Base-by-base conservation (phyloP, 306 rosid genomes). In the Acacia crassicarpa region DNA sequence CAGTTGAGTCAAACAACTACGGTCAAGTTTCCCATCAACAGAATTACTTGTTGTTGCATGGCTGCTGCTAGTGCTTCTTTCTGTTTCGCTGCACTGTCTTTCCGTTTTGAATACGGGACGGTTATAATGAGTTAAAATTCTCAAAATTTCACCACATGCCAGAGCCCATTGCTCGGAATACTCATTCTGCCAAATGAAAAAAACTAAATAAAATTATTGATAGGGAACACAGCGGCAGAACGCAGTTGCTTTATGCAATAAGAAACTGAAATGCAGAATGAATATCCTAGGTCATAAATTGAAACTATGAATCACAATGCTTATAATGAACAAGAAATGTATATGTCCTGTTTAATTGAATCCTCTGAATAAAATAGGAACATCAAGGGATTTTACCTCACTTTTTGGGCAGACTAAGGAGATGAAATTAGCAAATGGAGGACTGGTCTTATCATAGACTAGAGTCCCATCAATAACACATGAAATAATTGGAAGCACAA, bases 111-210 rank as follows among this genome's bases (percentile, higher is more conserved):
- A 93, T 77, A 92, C 86, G 22, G 99, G 99, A 71, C 99, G 98
- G 83, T 95, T 95, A 82, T 95, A 95, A 89, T 95, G 99, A 81
- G 99, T 95, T 81, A 95, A 83, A 79, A 95, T 92, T 67, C 99
- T 90, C 87, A 95, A 89, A 84, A 95, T 91, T 87, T 95, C 99
- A 77, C 98, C 97, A 83, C 97, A 92, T 77, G 99, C 99, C 83
- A 95, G 83, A 59, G 99, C 98, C 99, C 99, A 95, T 77, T 95
- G 97, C 85, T 95, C 99, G 32, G 99, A 95, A 73, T 93, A 95
- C 79, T 93, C 98, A 73, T 85, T 92, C 99, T 95, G 93, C 43
- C 67, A 81, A 82, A 80, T 61, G 79, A 27, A 49, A 75, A 72
- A 44, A 74, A 76, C 35, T 30, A 77, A 69, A 73, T 48, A 56